These are phyloP conservation scores for Salix udensis DNA, from an alignment of 345 rosid species.

Conservation along the genomic window DNA sequence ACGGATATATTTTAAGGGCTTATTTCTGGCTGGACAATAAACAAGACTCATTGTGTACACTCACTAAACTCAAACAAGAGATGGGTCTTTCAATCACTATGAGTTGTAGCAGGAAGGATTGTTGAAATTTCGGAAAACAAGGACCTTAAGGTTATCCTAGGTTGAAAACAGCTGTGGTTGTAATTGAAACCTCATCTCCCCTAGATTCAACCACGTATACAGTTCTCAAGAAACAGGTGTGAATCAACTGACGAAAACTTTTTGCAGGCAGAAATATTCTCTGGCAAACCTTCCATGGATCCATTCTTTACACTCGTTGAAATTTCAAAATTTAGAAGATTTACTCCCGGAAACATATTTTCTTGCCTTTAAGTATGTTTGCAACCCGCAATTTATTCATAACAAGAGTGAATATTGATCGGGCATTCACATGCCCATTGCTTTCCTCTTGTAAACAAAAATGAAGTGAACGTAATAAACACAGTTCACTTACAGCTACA, in stretches of 20 bases:
- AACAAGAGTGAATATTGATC: background rate
- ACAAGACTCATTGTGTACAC: background rate
- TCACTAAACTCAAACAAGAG: background rate
- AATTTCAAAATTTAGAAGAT: background rate
- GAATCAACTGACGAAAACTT: background rate
- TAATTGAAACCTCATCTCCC: background rate
- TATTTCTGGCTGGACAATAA: background rate
- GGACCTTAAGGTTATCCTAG: background rate
- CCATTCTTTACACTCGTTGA: background rate
- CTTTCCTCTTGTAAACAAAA: background rate
- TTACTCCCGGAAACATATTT: background rate
- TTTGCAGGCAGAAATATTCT: background rate
- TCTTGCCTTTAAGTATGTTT: no score
- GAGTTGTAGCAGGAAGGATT: background rate
- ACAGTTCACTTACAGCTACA: background rate
- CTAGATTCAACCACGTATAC: background rate
- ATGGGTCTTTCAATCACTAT: background rate
- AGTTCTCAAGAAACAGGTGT: background rate
- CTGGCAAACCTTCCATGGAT: background rate
- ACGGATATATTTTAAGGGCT: background rate
- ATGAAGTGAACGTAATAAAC: background rate
- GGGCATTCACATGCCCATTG: background rate
- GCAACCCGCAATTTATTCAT: background rate
- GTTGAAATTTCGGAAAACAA: no score
- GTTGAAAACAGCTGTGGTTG: background rate